Evolutionary conservation across 768 basidiomycete genomes (phyloP).

Genomic region (Pholiota microspora): DNA sequence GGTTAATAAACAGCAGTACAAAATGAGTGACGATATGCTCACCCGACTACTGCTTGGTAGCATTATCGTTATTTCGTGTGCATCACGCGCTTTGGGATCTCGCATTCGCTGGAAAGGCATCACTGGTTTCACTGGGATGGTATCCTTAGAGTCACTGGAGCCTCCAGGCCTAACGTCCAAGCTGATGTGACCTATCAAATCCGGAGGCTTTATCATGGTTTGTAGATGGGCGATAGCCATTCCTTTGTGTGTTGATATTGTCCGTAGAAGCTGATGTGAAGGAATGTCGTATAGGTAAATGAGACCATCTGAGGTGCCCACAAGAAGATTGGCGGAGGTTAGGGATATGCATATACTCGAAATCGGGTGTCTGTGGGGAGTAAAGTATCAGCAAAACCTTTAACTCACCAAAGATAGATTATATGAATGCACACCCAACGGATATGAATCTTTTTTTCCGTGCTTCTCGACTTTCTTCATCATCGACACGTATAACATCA

Average conservation of each 20-base stretch:
- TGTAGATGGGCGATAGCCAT: conserved; percentile 68
- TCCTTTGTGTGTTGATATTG: conserved; percentile 70
- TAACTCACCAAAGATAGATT: no score
- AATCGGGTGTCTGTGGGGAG: conserved; percentile 58
- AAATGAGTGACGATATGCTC: conserved; percentile 5
- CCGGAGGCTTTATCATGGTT: conserved; percentile 83
- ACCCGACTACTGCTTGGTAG: conserved; percentile 49
- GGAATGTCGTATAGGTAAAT: conserved; percentile 85
- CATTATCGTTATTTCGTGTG: conserved; percentile 68
- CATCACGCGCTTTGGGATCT: conserved; percentile 63
- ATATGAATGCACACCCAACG: conserved; percentile 49
- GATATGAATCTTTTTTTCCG: conserved; percentile 64
- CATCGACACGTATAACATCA: conserved; percentile 70
- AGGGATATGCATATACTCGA: conserved; percentile 74
- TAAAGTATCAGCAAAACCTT: neutral
- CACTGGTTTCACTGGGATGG: conserved; percentile 64
- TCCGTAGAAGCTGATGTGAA: conserved; percentile 86
- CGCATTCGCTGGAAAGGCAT: conserved; percentile 71
- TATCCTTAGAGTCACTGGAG: conserved; percentile 46
- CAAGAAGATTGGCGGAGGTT: conserved; percentile 75
- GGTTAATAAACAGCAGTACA: conserved; percentile 1
- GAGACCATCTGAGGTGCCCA: conserved; percentile 71
- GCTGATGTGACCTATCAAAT: conserved; percentile 79
- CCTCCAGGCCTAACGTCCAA: conserved; percentile 44
- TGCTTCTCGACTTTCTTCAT: conserved; percentile 44